These are phyloP conservation scores for Candida methanosorbosa DNA, from an alignment of 805 yeast species.

Conservation along the genomic window DNA sequence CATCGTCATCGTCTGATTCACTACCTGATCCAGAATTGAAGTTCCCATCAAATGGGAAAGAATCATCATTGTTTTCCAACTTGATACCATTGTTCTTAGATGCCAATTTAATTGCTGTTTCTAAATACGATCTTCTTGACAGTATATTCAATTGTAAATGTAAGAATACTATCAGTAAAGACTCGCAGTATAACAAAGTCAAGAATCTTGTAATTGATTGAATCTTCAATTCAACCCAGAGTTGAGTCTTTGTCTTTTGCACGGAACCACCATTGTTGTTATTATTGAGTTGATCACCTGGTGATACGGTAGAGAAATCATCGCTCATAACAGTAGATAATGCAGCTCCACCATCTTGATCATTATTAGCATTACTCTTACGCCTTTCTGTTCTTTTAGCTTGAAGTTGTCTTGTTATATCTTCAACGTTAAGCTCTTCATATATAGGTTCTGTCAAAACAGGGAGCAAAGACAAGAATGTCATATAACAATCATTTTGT, in stretches of 20 bases:
- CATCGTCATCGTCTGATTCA: slow-evolving; percentile 20
- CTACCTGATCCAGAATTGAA: slow-evolving; percentile 6
- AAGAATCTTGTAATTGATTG: slow-evolving; percentile 67
- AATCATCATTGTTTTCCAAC: slow-evolving; percentile 11
- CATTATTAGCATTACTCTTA: slow-evolving; percentile 5
- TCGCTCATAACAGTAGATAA: slow-evolving; percentile 25
- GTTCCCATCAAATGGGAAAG: slow-evolving; percentile 11
- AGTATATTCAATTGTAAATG: slow-evolving; percentile 81
- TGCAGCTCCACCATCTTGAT: slow-evolving; percentile 5
- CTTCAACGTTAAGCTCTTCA: slow-evolving; percentile 59
- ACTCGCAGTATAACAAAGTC: slow-evolving; percentile 58
- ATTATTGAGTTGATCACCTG: slow-evolving; percentile 22
- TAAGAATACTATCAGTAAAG: slow-evolving; percentile 68
- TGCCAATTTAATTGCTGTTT: slow-evolving; percentile 67
- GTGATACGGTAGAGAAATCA: slow-evolving; percentile 34
- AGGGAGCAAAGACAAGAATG: slow-evolving; percentile 75
- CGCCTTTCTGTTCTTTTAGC: slow-evolving; percentile 38
- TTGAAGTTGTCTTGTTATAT: slow-evolving; percentile 61
- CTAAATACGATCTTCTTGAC: slow-evolving; percentile 79
- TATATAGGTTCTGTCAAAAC: slow-evolving; percentile 60
- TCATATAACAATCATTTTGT: slow-evolving; percentile 80
- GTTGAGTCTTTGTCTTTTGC: slow-evolving; percentile 46
- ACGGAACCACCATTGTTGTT: slow-evolving; percentile 7
- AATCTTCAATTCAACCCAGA: slow-evolving; percentile 79
- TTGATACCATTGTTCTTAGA: slow-evolving; percentile 31